These are phyloP conservation scores for Serendipita sp. DNA, from an alignment of 768 basidiomycete species.

Conservation along the genomic window DNA sequence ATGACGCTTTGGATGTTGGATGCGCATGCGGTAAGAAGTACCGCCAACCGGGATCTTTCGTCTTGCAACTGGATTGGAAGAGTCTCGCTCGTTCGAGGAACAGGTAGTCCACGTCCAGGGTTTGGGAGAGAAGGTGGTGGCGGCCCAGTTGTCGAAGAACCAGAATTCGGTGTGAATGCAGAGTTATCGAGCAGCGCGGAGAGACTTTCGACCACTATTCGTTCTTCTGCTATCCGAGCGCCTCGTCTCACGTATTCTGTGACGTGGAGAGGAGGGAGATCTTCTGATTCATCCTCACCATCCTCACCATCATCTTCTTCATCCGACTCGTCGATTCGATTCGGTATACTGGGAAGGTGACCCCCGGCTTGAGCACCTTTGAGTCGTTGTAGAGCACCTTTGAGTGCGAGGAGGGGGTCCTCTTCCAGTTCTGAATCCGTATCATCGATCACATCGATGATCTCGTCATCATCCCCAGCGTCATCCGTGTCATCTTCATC, in stretches of 20 bases:
- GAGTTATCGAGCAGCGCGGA: slow-evolving; percentile 25
- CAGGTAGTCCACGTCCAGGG: slow-evolving; percentile 14
- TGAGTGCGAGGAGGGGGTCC: slow-evolving; percentile 33
- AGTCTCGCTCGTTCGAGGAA: slow-evolving; percentile 14
- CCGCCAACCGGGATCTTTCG: slow-evolving; percentile 32
- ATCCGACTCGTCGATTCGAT: slow-evolving; percentile 22
- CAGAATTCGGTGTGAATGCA: neutral
- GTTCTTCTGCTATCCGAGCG: slow-evolving; percentile 42
- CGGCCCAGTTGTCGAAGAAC: neutral
- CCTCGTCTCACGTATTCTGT: slow-evolving; percentile 56
- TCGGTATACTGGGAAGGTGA: slow-evolving; percentile 18
- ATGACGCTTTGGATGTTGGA: slow-evolving; percentile 37
- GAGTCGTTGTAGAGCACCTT: slow-evolving; percentile 47
- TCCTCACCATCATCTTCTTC: slow-evolving; percentile 6
- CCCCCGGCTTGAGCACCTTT: slow-evolving; percentile 19
- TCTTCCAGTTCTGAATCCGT: slow-evolving; percentile 14
- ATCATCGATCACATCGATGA: slow-evolving; percentile 22
- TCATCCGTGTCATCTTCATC: slow-evolving; percentile 31
- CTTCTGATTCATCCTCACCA: slow-evolving; percentile 8
- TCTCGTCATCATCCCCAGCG: slow-evolving; percentile 7
- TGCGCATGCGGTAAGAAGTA: slow-evolving; percentile 39
- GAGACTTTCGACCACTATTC: slow-evolving; percentile 35
- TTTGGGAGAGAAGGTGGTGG: slow-evolving; percentile 22
- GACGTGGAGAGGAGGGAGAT: slow-evolving; percentile 12
- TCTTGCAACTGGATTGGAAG: slow-evolving; percentile 33